Percentiles rank a stretch among this genome's conserved stretches.
These are phyloP conservation scores for Gloeostereum incarnatum DNA, from an alignment of 768 basidiomycete species.

Conservation along the genomic window DNA sequence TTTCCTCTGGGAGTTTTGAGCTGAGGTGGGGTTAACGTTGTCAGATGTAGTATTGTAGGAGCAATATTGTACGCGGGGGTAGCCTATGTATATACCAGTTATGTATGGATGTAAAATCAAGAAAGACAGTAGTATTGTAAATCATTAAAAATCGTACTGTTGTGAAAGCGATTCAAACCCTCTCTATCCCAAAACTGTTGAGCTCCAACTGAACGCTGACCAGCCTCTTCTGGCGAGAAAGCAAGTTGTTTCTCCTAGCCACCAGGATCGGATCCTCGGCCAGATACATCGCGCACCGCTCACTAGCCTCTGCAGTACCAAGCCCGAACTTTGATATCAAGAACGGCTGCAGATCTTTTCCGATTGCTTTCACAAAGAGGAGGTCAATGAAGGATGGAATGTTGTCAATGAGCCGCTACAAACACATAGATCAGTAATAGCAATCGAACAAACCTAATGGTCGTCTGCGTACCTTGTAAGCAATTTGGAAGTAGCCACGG, in stretches of 20 bases:
- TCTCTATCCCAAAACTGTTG: conserved; percentile 16
- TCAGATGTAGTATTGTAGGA: no score
- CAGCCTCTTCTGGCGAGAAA: conserved; percentile 22
- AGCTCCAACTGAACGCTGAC: conserved; percentile 30
- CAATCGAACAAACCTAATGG: conserved; percentile 4
- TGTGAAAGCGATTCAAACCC: no score
- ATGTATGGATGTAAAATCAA: no score
- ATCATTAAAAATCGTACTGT: no score
- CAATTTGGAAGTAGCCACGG: conserved; percentile 34
- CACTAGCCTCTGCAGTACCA: conserved; percentile 21
- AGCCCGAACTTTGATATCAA: conserved; percentile 26
- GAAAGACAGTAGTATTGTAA: no score
- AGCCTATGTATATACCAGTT: no score
- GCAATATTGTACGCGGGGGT: no score
- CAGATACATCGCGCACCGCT: conserved; percentile 29
- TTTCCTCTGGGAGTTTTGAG: no score
- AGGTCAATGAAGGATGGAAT: conserved; percentile 23
- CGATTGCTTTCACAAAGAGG: conserved; percentile 22
- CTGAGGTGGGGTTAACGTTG: no score
- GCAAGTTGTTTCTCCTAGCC: conserved; percentile 22
- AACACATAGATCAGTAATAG: not conserved
- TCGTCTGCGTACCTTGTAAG: conserved; percentile 27
- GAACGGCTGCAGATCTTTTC: conserved; percentile 19
- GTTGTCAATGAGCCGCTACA: conserved; percentile 35
- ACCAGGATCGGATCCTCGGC: conserved; percentile 34